These are phyloP conservation scores for Geosmithia flava DNA, from an alignment of 2,329 filamentous ascomycete species.

Conservation along the genomic window DNA sequence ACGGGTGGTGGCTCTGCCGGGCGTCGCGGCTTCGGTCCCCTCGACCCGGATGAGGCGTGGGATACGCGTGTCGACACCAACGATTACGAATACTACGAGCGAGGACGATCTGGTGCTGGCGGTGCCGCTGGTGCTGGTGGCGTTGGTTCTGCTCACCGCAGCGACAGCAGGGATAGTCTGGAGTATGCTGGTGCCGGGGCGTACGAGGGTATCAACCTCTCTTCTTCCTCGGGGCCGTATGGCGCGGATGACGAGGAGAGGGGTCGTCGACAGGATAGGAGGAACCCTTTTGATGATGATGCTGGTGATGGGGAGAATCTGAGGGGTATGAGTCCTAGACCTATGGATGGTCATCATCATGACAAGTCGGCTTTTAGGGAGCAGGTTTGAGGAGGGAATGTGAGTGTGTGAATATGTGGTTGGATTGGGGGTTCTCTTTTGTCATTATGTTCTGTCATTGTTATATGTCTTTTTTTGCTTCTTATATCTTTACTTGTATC, in stretches of 20 bases:
- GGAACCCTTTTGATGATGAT: slow-evolving; percentile 62
- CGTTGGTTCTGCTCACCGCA: not conserved
- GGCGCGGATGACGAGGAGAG: slow-evolving; percentile 17
- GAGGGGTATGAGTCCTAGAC: slow-evolving; percentile 64
- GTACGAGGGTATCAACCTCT: slow-evolving; percentile 37
- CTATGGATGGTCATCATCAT: slow-evolving; percentile 38
- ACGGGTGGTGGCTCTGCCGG: slow-evolving; percentile 23
- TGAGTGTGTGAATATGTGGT: not conserved
- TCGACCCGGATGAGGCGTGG: slow-evolving; percentile 81
- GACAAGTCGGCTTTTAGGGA: slow-evolving; percentile 54
- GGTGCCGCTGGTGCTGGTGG: not conserved
- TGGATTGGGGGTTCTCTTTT: not conserved
- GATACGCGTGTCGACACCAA: slow-evolving; percentile 68
- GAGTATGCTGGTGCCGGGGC: slow-evolving; percentile 19
- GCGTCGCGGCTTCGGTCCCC: slow-evolving; percentile 48
- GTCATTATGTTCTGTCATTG: too few species aligned
- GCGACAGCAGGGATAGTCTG: not conserved
- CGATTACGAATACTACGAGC: slow-evolving; percentile 55
- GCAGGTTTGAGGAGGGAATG: slow-evolving; percentile 36
- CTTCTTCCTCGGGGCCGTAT: slow-evolving; percentile 15
- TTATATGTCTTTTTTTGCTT: not conserved
- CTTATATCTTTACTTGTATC: not conserved
- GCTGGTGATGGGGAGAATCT: slow-evolving; percentile 42
- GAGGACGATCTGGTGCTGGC: slow-evolving; percentile 22
- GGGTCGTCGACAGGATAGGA: slow-evolving; percentile 23